phyloP scores from a whole-genome alignment of 2,329 filamentous ascomycete genomes.

The Trichoderma sp. region DNA sequence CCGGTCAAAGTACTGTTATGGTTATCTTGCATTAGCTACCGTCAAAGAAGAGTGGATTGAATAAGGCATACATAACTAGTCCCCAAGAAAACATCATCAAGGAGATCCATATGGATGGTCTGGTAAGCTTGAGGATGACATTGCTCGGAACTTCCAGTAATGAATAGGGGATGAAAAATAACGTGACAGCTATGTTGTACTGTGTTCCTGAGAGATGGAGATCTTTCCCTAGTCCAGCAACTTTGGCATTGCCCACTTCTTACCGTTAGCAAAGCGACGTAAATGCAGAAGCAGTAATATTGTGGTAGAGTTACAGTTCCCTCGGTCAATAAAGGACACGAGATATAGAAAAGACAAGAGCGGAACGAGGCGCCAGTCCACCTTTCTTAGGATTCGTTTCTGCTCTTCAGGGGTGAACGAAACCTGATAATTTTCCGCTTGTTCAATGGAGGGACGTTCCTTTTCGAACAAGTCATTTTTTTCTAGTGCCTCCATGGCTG shows the following conservation, averaged over 20 bases:
- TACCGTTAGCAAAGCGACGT: not conserved
- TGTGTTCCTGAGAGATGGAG: conserved; percentile 23
- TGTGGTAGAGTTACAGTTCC: not conserved
- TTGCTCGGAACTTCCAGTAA: not conserved
- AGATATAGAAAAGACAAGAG: not conserved
- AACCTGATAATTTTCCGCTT: not conserved
- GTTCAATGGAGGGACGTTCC: not conserved
- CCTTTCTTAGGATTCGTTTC: not conserved
- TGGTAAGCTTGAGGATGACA: conserved; percentile 19
- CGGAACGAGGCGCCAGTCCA: not conserved
- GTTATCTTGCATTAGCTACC: conserved; percentile 31
- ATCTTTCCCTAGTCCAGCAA: conserved; percentile 25
- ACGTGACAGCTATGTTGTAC: conserved; percentile 26
- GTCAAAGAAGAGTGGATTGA: not conserved
- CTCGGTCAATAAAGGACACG: not conserved
- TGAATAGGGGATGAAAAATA: conserved; percentile 26
- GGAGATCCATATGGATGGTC: conserved; percentile 2
- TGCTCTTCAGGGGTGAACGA: not conserved
- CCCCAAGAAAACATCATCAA: conserved; percentile 15
- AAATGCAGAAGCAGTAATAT: not conserved
- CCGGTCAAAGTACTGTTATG: conserved; percentile 75
- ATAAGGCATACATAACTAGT: not conserved
- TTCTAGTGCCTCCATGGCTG: not conserved
- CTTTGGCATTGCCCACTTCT: conserved; percentile 23
- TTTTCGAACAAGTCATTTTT: not conserved